Conservation (phyloP, 768 basidiomycete species). For the Podaxis sp. region DNA sequence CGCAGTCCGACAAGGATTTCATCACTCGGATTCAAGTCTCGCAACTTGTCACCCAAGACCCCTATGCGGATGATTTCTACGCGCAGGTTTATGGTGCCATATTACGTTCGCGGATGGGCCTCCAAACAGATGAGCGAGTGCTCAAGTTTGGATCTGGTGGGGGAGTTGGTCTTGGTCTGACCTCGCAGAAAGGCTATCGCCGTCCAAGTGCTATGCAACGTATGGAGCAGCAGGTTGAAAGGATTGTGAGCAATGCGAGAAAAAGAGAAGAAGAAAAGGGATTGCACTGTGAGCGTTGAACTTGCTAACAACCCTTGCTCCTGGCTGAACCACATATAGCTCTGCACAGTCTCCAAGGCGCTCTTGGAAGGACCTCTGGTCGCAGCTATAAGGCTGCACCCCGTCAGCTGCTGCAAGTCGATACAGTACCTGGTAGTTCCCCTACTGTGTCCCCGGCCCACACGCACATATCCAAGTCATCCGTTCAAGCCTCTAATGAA, state of each 20-base stretch:
- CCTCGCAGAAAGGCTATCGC: slow-evolving; percentile 61
- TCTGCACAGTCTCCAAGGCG: slow-evolving; percentile 80
- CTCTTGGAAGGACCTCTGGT: slow-evolving; percentile 90
- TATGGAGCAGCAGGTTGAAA: slow-evolving; percentile 94
- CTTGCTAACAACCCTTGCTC: neutral
- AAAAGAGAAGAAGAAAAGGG: slow-evolving; percentile 84
- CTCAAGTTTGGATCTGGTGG: slow-evolving; percentile 81
- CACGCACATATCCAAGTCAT: slow-evolving; percentile 51
- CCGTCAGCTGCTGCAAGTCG: slow-evolving; percentile 90
- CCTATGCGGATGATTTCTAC: slow-evolving; percentile 97
- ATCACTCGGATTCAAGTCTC: slow-evolving; percentile 99
- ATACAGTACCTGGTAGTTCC: slow-evolving; percentile 42
- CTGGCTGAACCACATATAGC: slow-evolving; percentile 32
- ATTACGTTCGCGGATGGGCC: slow-evolving; percentile 71
- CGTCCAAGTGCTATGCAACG: slow-evolving; percentile 85
- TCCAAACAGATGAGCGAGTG: slow-evolving; percentile 73
- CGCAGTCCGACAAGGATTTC: slow-evolving; percentile 98
- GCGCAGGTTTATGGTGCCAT: slow-evolving; percentile 93
- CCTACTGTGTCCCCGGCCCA: slow-evolving; percentile 41
- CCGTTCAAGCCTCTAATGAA: slow-evolving; percentile 30
- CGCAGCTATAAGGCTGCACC: slow-evolving; percentile 96
- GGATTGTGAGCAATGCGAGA: slow-evolving; percentile 90
- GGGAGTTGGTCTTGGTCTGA: slow-evolving; percentile 81
- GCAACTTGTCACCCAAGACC: slow-evolving; percentile 95
- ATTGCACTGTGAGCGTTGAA: slow-evolving; percentile 41